A percentile compares a stretch with the other conserved stretches of the same genome.
These are phyloP conservation scores for Amanita polypyramis DNA, from an alignment of 768 basidiomycete species.

Conservation along the genomic window DNA sequence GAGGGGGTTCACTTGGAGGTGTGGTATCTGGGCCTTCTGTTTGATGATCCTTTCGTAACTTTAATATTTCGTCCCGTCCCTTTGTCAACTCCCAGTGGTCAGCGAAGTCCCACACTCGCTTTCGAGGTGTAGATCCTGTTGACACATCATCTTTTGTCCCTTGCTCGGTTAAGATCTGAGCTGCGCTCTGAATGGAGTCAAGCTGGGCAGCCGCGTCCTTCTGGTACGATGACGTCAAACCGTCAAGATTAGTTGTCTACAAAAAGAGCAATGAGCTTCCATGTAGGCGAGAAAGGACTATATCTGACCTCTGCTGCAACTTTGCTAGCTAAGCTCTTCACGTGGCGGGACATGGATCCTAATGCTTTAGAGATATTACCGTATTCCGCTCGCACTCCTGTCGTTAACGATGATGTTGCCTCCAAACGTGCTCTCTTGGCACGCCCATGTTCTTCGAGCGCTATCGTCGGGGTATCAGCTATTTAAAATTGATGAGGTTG, in stretches of 20 bases:
- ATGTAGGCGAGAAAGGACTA: not conserved
- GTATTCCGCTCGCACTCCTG: slow-evolving; percentile 42
- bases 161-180: slow-evolving; percentile 39
- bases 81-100: slow-evolving; percentile 67
- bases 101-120: slow-evolving; percentile 59
- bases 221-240: slow-evolving; percentile 33
- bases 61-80: slow-evolving; percentile 49
- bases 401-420: slow-evolving; percentile 36
- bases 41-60: slow-evolving; percentile 31
- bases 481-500: not conserved
- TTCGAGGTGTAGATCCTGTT: slow-evolving; percentile 69
- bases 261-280: slow-evolving; percentile 3
- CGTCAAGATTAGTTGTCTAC: slow-evolving; percentile 32
- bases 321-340: not conserved
- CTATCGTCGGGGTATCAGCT: slow-evolving; percentile 19
- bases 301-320: slow-evolving; percentile 42
- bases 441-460: slow-evolving; percentile 48
- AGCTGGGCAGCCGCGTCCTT: slow-evolving; percentile 32
- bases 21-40: not conserved
- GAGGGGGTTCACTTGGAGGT: slow-evolving; percentile 12
- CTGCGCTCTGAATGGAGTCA: slow-evolving; percentile 36
- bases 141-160: slow-evolving; percentile 54
- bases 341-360: slow-evolving; percentile 4
- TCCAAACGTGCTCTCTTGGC: slow-evolving; percentile 64
- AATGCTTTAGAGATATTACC: slow-evolving; percentile 39